These are phyloP conservation scores for Zygotorulaspora sp. DNA, from an alignment of 805 yeast species.

Conservation along the genomic window DNA sequence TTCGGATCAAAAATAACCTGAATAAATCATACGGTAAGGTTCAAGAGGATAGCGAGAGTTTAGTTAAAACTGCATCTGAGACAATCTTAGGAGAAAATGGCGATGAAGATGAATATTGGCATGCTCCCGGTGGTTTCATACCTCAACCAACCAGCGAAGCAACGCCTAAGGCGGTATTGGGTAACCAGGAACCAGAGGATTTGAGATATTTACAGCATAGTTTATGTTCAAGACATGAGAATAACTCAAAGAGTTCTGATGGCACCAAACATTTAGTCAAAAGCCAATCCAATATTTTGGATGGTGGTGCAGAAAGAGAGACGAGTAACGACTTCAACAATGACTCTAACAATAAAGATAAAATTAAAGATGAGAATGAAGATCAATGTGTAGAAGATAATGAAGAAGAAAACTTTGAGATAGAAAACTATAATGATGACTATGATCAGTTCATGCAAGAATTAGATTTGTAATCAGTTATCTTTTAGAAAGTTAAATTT, in stretches of 20 bases:
- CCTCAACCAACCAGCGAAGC: slow-evolving; percentile 11
- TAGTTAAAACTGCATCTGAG: slow-evolving; percentile 10
- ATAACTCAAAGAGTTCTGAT: too few species aligned
- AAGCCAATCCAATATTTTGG: too few species aligned
- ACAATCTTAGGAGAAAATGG: background rate
- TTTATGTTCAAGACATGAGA: too few species aligned
- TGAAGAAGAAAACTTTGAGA: slow-evolving; percentile 2
- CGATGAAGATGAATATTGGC: slow-evolving; percentile 2
- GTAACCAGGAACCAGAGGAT: too few species aligned
- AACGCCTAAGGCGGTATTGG: slow-evolving; percentile 4
- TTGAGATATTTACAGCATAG: too few species aligned
- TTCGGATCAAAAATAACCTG: slow-evolving; percentile 36
- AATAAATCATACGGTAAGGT: slow-evolving; percentile 44
- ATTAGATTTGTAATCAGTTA: slow-evolving; percentile 16
- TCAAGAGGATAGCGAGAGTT: slow-evolving; percentile 16
- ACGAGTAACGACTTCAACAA: too few species aligned
- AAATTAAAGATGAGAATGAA: too few species aligned
- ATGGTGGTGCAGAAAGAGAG: too few species aligned
- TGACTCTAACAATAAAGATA: too few species aligned
- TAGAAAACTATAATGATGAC: slow-evolving; percentile 20
- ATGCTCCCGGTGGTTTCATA: slow-evolving; percentile 17
- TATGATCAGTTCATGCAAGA: slow-evolving; percentile 35
- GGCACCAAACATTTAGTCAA: too few species aligned
- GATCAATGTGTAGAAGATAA: slow-evolving; percentile 1
- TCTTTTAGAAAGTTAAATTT: too few species aligned